Base-by-base conservation (phyloP, 163 green algal genomes). In the Chlorella variabilis region DNA sequence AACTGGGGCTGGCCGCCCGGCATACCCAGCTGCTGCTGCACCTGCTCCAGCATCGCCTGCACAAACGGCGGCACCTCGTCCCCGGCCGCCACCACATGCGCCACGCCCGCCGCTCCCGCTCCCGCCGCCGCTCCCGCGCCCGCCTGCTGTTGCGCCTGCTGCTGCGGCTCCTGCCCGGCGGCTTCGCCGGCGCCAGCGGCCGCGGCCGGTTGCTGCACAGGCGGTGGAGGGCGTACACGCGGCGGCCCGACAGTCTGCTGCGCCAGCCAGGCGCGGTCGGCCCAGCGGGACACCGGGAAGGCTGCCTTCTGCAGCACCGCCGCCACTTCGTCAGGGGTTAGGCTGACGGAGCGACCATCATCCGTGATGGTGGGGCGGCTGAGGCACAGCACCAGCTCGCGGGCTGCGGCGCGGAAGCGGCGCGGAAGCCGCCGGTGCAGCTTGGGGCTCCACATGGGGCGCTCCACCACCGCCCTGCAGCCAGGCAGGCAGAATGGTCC, bases 251-350 rank as follows among this genome's bases (percentile, higher is more conserved):
- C 54, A 8, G 5, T 36, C 66, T 85, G 80, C 2, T 36, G 29
- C 3, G 41, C 23, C 33, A 85, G 31, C 80, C 80, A 85, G 29
- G 25, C 42, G 1, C 8, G 11, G 18, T 48, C 23, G 6, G 80
- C 75, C 80, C 80, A 85, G 13, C n/a, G 0, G n/a, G 33, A 76
- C 13, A 85, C 45, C 0, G 80, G 80, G 39, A 73, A 85, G 29
- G 75, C 74, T 7, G 71, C 59, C 51, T 48, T 27, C 36, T 66
- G 63, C 69, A 85, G 59, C 48, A 85, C 61, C 4, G 36, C 29
- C 25, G 56, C 69, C 6, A 85, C 31, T 0, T 51, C 66, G 29
- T 81, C 71, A 4, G 76, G 65, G 6, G 42, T 36, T 1, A 85
- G 68, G 39, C 1, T 29, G 25, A 85, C 34, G 6, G 18, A 5